Conservation (phyloP, 2,329 filamentous ascomycete species). For the Cylindrodendrum hubeiense region DNA sequence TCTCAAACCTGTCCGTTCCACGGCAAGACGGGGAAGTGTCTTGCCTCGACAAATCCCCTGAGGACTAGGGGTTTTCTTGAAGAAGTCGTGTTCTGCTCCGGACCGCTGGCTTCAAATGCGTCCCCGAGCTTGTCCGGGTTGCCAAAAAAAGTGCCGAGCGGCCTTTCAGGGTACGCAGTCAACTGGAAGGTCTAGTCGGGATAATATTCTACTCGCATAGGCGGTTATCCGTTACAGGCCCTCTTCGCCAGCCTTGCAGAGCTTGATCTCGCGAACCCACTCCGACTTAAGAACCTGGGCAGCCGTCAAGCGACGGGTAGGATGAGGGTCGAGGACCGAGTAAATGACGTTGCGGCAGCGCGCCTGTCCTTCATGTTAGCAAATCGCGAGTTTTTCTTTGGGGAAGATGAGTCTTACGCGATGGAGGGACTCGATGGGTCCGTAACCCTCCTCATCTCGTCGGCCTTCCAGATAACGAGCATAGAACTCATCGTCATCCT, state of each 20-base stretch:
- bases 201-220: not conserved
- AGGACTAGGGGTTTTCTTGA: conserved; percentile 5
- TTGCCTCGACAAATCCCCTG: conserved; percentile 22
- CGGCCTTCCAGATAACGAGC: conserved; percentile 93
- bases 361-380: conserved; percentile 68
- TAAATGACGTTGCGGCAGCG: conserved; percentile 99
- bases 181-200: not conserved
- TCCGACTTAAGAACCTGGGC: conserved; percentile 98
- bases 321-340: conserved; percentile 96
- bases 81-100: conserved; percentile 8
- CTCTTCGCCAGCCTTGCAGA: conserved; percentile 97
- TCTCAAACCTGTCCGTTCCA: conserved; percentile 32
- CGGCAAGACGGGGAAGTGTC: conserved; percentile 23
- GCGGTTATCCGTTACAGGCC: conserved; percentile 72
- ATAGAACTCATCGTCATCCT: conserved; percentile 98
- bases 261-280: conserved; percentile 97
- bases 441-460: conserved; percentile 94
- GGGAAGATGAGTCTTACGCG: conserved; percentile 74
- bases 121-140: not conserved
- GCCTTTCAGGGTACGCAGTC: conserved; percentile 1
- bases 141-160: not conserved
- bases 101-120: not conserved
- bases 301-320: conserved; percentile 90
- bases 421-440: conserved; percentile 94
- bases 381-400: not conserved